Conservation (phyloP, 2,329 filamentous ascomycete species). For the Leptographium galeiforme region DNA sequence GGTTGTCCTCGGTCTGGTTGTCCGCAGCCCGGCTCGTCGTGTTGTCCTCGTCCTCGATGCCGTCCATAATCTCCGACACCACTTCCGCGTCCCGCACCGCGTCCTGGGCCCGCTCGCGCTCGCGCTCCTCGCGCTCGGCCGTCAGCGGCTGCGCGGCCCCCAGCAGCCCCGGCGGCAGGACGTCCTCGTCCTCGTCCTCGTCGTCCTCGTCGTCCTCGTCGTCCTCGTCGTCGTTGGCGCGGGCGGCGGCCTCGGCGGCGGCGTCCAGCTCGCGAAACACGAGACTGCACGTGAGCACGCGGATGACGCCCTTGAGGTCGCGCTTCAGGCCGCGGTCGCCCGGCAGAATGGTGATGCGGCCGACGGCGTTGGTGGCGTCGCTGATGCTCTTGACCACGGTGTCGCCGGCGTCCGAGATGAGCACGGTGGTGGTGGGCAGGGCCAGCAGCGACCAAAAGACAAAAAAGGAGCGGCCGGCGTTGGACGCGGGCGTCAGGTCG, state of each 20-base stretch:
- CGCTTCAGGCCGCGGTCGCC: slow-evolving; percentile 35
- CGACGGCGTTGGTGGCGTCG: slow-evolving; percentile 41
- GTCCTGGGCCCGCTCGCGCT: slow-evolving; percentile 14
- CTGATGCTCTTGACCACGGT: slow-evolving; percentile 57
- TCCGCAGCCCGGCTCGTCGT: background rate
- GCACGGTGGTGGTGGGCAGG: slow-evolving; percentile 74
- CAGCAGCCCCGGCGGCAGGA: slow-evolving; percentile 26
- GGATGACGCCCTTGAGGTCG: slow-evolving; percentile 29
- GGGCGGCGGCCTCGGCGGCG: background rate
- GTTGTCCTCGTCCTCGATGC: slow-evolving; percentile 1
- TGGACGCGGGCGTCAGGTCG: slow-evolving; percentile 62
- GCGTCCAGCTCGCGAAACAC: slow-evolving; percentile 16
- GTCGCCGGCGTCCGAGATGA: slow-evolving; percentile 73
- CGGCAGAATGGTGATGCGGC: slow-evolving; percentile 47
- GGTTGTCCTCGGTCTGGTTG: background rate
- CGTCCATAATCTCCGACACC: background rate
- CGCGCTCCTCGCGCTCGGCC: slow-evolving; percentile 5
- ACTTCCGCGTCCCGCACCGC: slow-evolving; percentile 1
- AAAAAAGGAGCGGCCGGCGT: slow-evolving; percentile 71
- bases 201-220: slow-evolving; percentile 12
- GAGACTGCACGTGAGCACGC: slow-evolving; percentile 29
- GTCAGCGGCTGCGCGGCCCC: slow-evolving; percentile 20
- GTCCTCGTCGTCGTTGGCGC: slow-evolving; percentile 14
- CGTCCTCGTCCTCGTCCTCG: slow-evolving; percentile 18
- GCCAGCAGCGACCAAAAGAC: slow-evolving; percentile 87